A percentile compares a stretch with the other conserved stretches of the same genome.
Evolutionary conservation across 805 yeast species (phyloP).

Genomic region (Metschnikowia reukaufii): DNA sequence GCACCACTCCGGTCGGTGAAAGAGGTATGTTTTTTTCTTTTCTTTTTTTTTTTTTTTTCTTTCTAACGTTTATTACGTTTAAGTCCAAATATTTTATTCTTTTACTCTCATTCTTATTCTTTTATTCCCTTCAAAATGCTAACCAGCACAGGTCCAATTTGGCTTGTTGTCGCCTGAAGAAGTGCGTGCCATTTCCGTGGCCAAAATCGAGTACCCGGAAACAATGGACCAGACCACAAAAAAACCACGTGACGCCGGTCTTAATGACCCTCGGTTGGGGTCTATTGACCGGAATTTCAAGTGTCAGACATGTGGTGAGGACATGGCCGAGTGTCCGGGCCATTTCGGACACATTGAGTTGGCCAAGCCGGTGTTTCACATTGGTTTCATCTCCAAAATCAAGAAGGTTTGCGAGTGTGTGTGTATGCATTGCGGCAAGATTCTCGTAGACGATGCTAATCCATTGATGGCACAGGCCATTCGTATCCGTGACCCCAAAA

Average conservation of each 20-base stretch:
- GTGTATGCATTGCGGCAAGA: slow-evolving; percentile 98
- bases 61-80: too few species aligned
- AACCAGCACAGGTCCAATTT: slow-evolving; percentile 69
- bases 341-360: slow-evolving; percentile 98
- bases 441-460: slow-evolving; percentile 81
- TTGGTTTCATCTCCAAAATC: slow-evolving; percentile 92
- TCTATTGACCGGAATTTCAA: slow-evolving; percentile 95
- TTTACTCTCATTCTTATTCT: not conserved
- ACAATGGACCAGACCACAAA: slow-evolving; percentile 98
- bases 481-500: slow-evolving; percentile 88
- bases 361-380: slow-evolving; percentile 98
- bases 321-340: slow-evolving; percentile 99
- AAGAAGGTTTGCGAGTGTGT: slow-evolving; percentile 95
- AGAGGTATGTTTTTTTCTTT: slow-evolving; percentile 60
- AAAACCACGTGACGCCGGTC: slow-evolving; percentile 94
- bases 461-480: slow-evolving; percentile 84
- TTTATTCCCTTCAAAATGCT: slow-evolving; percentile 14
- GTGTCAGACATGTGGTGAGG: slow-evolving; percentile 99
- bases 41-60: not conserved
- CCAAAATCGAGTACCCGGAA: slow-evolving; percentile 97
- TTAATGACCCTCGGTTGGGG: slow-evolving; percentile 96
- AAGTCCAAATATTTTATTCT: too few species aligned
- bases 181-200: slow-evolving; percentile 92
- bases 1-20: slow-evolving; percentile 97
- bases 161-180: slow-evolving; percentile 98